These are phyloP conservation scores for Populus hybrid DNA, from an alignment of 441 rosid species.

Conservation along the genomic window DNA sequence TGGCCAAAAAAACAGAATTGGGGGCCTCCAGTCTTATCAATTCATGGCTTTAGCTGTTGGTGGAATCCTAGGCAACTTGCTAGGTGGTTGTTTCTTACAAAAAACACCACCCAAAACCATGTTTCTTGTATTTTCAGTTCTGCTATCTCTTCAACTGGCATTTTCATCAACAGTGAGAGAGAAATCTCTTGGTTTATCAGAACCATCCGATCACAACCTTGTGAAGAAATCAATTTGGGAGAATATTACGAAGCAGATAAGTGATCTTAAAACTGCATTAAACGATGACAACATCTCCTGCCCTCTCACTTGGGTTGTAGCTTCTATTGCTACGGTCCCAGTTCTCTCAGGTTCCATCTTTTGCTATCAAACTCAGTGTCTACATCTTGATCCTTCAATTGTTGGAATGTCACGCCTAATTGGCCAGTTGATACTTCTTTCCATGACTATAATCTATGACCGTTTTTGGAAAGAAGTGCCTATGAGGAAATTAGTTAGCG, in stretches of 20 bases:
- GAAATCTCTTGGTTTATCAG: conserved; percentile 47
- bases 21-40: conserved; percentile 69
- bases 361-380: conserved; percentile 73
- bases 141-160: conserved; percentile 52
- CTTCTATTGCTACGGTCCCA: conserved; percentile 61
- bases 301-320: conserved; percentile 65
- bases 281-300: conserved; percentile 42
- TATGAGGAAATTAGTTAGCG: conserved; percentile 55
- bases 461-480: conserved; percentile 52
- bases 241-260: conserved; percentile 42
- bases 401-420: conserved; percentile 73
- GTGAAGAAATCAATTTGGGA: conserved; percentile 34
- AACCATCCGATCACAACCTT: conserved; percentile 21
- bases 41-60: conserved; percentile 79
- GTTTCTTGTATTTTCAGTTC: conserved; percentile 49
- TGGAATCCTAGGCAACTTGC: conserved; percentile 66
- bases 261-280: conserved; percentile 48
- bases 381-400: conserved; percentile 58
- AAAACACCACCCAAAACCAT: conserved; percentile 41
- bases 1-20: conserved; percentile 45
- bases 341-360: conserved; percentile 67
- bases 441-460: conserved; percentile 50
- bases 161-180: conserved; percentile 46
- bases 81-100: conserved; percentile 58
- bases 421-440: conserved; percentile 66